phyloP scores from a whole-genome alignment of 495 filamentous ascomycete species.

The Barbatosphaeria neglecta region DNA sequence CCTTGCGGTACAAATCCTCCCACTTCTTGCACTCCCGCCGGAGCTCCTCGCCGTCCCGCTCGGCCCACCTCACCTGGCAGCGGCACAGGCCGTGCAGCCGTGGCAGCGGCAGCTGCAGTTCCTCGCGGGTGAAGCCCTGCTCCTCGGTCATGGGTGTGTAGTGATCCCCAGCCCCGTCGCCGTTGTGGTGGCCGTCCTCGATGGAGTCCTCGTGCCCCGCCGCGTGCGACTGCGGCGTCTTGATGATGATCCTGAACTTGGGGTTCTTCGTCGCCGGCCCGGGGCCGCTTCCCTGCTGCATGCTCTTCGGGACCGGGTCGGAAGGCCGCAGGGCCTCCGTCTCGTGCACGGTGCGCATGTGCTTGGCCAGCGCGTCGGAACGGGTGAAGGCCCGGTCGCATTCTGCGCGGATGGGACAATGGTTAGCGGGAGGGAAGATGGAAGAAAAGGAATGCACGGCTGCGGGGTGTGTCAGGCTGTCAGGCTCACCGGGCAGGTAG shows the following conservation, averaged over 20 bases:
- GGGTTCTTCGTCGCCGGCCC: slow-evolving; percentile 39
- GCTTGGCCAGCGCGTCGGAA: slow-evolving; percentile 92
- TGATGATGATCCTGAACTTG: slow-evolving; percentile 56
- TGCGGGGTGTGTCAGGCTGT: too few relatives aligned
- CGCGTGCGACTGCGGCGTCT: slow-evolving; percentile 40
- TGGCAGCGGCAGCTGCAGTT: slow-evolving; percentile 55
- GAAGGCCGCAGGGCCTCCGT: slow-evolving; percentile 82
- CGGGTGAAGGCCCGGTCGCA: slow-evolving; percentile 96
- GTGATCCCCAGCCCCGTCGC: slow-evolving; percentile 31
- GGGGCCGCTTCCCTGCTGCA: slow-evolving; percentile 38
- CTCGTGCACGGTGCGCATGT: slow-evolving; percentile 98
- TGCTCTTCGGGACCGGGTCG: slow-evolving; percentile 74
- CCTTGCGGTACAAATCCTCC: slow-evolving; percentile 55
- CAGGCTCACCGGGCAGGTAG: slow-evolving; percentile 67
- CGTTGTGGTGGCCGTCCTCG: slow-evolving; percentile 39
- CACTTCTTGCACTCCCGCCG: slow-evolving; percentile 50
- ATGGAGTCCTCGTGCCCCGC: slow-evolving; percentile 41
- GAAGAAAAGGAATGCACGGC: not conserved
- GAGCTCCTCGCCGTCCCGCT: slow-evolving; percentile 55
- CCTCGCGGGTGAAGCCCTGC: slow-evolving; percentile 58
- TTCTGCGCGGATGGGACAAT: slow-evolving; percentile 41
- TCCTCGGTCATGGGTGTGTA: slow-evolving; percentile 44
- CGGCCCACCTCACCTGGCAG: slow-evolving; percentile 70
- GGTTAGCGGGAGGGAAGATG: not conserved
- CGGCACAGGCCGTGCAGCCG: slow-evolving; percentile 64